A percentile compares a stretch with the other conserved stretches of the same genome.
Conservation (phyloP, 1,284 basidiomycete species). For the Coniferiporia weirii region DNA sequence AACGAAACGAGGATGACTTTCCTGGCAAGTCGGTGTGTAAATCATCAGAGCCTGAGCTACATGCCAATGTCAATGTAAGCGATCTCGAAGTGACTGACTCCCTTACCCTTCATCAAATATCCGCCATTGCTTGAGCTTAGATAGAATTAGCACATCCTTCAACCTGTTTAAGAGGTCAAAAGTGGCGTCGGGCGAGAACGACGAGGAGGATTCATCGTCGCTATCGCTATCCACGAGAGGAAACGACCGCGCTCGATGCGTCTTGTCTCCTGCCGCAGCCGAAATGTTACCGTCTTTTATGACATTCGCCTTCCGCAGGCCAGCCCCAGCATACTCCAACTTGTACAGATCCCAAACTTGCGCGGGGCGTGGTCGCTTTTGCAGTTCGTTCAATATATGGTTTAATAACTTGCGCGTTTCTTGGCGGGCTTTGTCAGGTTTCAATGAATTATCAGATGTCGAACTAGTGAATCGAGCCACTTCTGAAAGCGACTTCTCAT, state of each 20-base stretch:
- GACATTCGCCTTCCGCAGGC: not conserved
- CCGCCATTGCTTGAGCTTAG: constrained; percentile 51
- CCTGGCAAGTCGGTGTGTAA: constrained; percentile 9
- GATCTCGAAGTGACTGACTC: not conserved
- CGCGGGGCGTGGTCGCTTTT: constrained; percentile 46
- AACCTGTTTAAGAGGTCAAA: constrained; percentile 58
- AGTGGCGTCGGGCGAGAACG: constrained; percentile 55
- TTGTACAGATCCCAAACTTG: constrained; percentile 40
- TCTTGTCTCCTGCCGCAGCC: constrained; percentile 25
- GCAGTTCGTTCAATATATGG: constrained; percentile 53
- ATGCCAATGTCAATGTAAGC: constrained; percentile 18
- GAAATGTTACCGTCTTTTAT: not conserved
- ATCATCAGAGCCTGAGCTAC: constrained; percentile 14
- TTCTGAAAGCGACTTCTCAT: constrained; percentile 1
- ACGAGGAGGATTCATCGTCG: constrained; percentile 38
- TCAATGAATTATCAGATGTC: constrained; percentile 2
- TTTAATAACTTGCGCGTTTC: constrained; percentile 57
- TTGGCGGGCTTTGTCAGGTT: constrained; percentile 37
- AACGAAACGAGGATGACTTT: constrained; percentile 38
- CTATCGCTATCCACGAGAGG: constrained; percentile 34
- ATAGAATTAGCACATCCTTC: constrained; percentile 53
- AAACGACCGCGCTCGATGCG: not conserved
- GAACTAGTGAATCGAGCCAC: not conserved
- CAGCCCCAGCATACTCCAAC: constrained; percentile 1
- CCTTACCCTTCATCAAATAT: constrained; percentile 46